Conservation (phyloP, 768 basidiomycete genomes). For the Hemileccinum rubropunctum region DNA sequence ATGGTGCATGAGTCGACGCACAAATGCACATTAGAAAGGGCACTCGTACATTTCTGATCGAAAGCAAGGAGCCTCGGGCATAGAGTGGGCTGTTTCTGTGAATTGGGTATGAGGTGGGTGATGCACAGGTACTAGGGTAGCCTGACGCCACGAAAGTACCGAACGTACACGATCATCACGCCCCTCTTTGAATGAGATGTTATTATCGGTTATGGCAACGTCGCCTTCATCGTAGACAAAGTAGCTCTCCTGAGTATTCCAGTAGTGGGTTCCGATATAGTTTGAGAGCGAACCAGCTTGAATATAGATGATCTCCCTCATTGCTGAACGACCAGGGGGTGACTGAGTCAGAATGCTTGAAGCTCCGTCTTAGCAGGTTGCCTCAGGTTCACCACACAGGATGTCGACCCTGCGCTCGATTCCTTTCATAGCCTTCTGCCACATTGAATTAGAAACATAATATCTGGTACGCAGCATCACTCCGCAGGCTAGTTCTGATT, state of each 20-base stretch:
- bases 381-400: neutral
- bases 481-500: neutral
- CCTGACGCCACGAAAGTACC: neutral
- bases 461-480: neutral
- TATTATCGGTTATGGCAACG: constrained; percentile 45
- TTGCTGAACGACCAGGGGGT: constrained; percentile 20
- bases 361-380: neutral
- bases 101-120: neutral
- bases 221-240: constrained; percentile 47
- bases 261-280: constrained; percentile 73
- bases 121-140: neutral
- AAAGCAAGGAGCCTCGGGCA: constrained; percentile 66
- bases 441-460: neutral
- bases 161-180: constrained; percentile 45
- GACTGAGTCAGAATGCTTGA: neutral
- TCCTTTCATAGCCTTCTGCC: neutral
- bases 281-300: constrained; percentile 71
- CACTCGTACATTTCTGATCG: constrained; percentile 57
- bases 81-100: constrained; percentile 37
- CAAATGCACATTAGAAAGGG: neutral
- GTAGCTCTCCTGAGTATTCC: constrained; percentile 78
- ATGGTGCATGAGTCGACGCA: constrained; percentile 8
- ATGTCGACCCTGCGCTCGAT: neutral
- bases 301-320: constrained; percentile 79
- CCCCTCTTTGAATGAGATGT: constrained; percentile 68